Base-by-base conservation (phyloP, 2,329 filamentous ascomycete genomes). In the Aspergillus sp. region DNA sequence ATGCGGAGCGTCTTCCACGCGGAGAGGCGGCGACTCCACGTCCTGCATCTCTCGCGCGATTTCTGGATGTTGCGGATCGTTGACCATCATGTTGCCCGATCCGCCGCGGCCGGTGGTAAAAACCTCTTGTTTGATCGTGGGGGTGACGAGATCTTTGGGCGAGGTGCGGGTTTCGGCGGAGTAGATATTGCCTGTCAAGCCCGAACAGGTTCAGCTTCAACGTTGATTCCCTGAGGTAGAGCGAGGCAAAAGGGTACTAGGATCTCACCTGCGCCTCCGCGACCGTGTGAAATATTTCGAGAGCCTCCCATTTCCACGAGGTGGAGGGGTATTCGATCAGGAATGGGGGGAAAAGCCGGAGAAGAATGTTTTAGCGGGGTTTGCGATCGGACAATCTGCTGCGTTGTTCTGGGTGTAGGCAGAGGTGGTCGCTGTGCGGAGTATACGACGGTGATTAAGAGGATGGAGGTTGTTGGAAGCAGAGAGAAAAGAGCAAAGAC, bases 81-180 rank as follows among this genome's bases (percentile, higher is more conserved):
- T 86, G 72, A 89, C 88, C 52, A 90, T 87, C 89, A 96, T 96
- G 80, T 96, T 96, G 61, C 92, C 92, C 4, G 85, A 88, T 62
- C 93, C 93, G 57, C 93, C 93, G 54, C 93, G 90, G 58, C 93
- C 93, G 3, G 93, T 97, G 20, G 93, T 96, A 72, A 94, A 92
- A 65, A 91, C 82, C n/a, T 90, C 80, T 51, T 85, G 85, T 79
- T 96, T 96, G 72, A 98, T 85, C 12, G 86, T 90, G 1, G 93
- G 93, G 1, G 92, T 96, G 69, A 88, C 80, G 63, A 96, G 86
- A 70, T 94, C 90, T 64, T 85, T 78, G 54, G 86, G 79, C 31
- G 80, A 77, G 49, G 86, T 69, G 49, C 72, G 65, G 63, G 79
- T 73, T 59, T 80, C 75, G 65, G 84, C 81, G 71, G 83, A 82